Evolutionary conservation across 2,329 filamentous ascomycete species (phyloP).

Genomic region (Colletotrichum salicis): DNA sequence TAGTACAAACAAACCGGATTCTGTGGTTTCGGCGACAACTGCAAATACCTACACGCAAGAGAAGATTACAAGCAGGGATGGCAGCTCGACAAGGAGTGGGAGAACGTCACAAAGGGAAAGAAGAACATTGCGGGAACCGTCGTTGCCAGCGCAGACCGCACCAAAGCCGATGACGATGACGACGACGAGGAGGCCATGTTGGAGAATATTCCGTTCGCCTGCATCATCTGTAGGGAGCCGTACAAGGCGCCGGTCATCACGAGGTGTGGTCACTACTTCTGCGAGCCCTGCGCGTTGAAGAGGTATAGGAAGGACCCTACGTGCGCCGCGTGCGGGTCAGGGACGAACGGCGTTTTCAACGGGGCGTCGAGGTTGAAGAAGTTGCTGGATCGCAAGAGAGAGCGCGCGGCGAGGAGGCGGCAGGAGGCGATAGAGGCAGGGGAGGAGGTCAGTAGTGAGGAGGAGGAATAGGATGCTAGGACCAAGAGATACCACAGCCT

Average conservation of each 20-base stretch:
- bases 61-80: constrained; percentile 91
- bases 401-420: constrained; percentile 67
- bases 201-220: constrained; percentile 88
- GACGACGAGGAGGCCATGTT: constrained; percentile 76
- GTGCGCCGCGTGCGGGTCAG: constrained; percentile 85
- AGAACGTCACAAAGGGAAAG: constrained; percentile 80
- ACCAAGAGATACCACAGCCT: constrained; percentile 20
- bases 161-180: constrained; percentile 49
- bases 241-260: constrained; percentile 88
- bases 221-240: constrained; percentile 82
- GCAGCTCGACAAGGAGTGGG: constrained; percentile 96
- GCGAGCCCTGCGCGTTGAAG: constrained; percentile 86
- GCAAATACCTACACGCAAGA: constrained; percentile 82
- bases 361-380: constrained; percentile 84
- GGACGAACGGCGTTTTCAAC: constrained; percentile 92
- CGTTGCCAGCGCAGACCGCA: constrained; percentile 68
- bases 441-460: constrained; percentile 60
- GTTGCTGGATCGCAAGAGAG: constrained; percentile 78
- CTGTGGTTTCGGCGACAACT: constrained; percentile 74
- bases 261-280: constrained; percentile 96
- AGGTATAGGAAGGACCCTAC: constrained; percentile 87
- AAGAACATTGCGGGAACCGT: constrained; percentile 70
- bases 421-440: constrained; percentile 63
- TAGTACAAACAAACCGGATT: constrained; percentile 63
- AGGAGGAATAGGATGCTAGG: constrained; percentile 40